Base-by-base conservation (phyloP, 768 basidiomycete genomes). In the Arthromyces matolae region DNA sequence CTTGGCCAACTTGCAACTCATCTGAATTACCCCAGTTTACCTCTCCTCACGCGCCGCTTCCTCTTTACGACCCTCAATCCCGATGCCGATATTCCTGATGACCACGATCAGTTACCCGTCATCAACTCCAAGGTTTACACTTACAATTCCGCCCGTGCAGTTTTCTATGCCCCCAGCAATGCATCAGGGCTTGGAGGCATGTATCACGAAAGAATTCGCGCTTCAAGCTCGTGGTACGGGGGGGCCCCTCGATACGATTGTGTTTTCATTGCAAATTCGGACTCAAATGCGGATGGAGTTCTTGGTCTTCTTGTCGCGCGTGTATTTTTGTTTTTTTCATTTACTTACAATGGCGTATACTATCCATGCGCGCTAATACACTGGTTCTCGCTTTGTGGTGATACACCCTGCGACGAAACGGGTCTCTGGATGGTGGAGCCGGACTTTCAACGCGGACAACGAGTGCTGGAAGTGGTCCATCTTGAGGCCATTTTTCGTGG, bases 401-500 rank as follows among this genome's bases (percentile, higher is more conserved):
- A 56, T 31, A 31, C 29, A 6, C 60, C 59, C 18, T 58, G 60
- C 35, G 23, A 47, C 18, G 24, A 50, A 9, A 56, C 55, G 9
- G 44, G 51, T 5, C 24, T 67, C 57, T 69, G 67, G 67, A 56
- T 52, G 31, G 66, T 67, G 2, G 37, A 52, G 16, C 66, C 62
- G 19, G 64, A 67, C 13, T 38, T 59, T 25, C 45, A 55, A 36
- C 27, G 16, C 5, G 25, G 47, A 13, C 39, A 46, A 12, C 23
- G 42, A 12, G 12, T n/a, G 3, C 31, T 3, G 12, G 31, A 10
- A 32, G 4, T 32, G 31, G 29, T 31, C 8, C 29, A 31, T 31
- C 29, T 31, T 14, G 29, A 31, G 8, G 14, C 29, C 14, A 31
- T 31, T 31, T 31, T 31, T 31, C 29, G 29, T n/a, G n/a, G n/a